A percentile compares a stretch with the other conserved stretches of the same genome.
Conservation (phyloP, 2,329 filamentous ascomycete species). For the Plectosphaerella cucumerina region DNA sequence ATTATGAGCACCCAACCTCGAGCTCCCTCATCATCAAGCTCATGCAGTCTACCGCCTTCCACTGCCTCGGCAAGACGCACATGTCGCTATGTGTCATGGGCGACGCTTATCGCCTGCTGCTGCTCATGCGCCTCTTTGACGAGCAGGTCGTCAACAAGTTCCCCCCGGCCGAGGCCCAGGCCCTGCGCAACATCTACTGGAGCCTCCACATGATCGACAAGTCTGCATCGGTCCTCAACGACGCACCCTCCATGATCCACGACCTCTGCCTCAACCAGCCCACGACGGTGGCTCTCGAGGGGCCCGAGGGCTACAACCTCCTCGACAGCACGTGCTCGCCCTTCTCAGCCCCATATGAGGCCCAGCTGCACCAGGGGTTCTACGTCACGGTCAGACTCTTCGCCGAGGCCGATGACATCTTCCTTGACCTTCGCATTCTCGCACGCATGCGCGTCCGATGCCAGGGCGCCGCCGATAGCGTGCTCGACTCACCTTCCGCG, state of each 20-base stretch:
- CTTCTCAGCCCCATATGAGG: slow-evolving; percentile 1
- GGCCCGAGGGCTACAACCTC: not conserved
- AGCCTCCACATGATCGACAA: slow-evolving; percentile 36
- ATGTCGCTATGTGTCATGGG: slow-evolving; percentile 42
- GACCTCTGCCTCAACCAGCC: slow-evolving; percentile 36
- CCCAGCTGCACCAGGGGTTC: slow-evolving; percentile 2
- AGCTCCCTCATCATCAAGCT: slow-evolving; percentile 38
- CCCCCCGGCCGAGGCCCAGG: slow-evolving; percentile 29
- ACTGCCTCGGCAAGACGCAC: slow-evolving; percentile 35
- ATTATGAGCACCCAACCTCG: slow-evolving; percentile 35
- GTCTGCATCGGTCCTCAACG: slow-evolving; percentile 32
- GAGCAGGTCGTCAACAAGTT: slow-evolving; percentile 26
- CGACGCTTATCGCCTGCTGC: slow-evolving; percentile 35
- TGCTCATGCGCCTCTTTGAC: slow-evolving; percentile 37
- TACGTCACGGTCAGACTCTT: slow-evolving; percentile 12
- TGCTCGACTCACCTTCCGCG: slow-evolving; percentile 3
- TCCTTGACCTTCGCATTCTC: slow-evolving; percentile 7
- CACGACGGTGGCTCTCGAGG: slow-evolving; percentile 24
- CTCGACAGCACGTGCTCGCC: not conserved
- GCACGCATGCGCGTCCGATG: not conserved
- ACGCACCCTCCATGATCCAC: slow-evolving; percentile 38
- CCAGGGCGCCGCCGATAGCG: not conserved
- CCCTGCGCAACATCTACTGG: slow-evolving; percentile 31
- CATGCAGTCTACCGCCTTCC: slow-evolving; percentile 40
- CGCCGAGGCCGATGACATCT: slow-evolving; percentile 5